Base-by-base conservation (phyloP, 2,329 filamentous ascomycete genomes). In the Fusarium metavorans region DNA sequence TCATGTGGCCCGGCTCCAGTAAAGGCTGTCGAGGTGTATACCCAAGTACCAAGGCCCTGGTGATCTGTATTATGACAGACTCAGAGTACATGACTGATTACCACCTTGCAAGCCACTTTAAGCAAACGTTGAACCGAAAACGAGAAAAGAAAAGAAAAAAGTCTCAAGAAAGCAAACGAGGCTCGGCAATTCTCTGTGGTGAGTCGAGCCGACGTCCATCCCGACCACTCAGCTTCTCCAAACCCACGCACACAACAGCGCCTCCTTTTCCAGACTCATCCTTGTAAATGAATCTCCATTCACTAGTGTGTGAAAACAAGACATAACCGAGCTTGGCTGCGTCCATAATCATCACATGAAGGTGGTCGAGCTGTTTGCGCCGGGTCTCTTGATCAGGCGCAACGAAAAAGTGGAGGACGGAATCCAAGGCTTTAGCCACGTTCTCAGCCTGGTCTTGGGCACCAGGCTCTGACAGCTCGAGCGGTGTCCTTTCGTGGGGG, bases 251-350 rank as follows among this genome's bases (percentile, higher is more conserved):
- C n/a, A 32, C 30, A 23, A 54, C 50, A n/a, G 30, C 50, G 3
- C 27, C 30, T 18, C 18, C 30, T 34, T 25, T 18, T 25, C 30
- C 9, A 23, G 54, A 14, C 54, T 57, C 32, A 6, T 25, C 37
- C 35, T 34, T 41, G 37, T 67, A 63, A 11, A 63, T 9, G 16
- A 67, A 41, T 6, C 56, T 27, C 58, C 58, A 67, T 14, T 63
- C 58, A 23, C n/a, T 37, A 18, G 64, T 30, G 18, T 67, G 64
- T 11, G 64, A 67, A 7, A 67, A 41, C 14, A 67, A 32, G 1
- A 27, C 32, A 23, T 63, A 67, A 2, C 64, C 64, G 16, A 67
- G 23, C 35, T 35, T 67, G 20, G 58, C 45, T 20, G 52, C 30
- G 25, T 63, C 48, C 23, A 63, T 32, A 20, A 67, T 27, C 20